Conservation (phyloP, 768 basidiomycete species). For the Phanerodontia chrysosporium region DNA sequence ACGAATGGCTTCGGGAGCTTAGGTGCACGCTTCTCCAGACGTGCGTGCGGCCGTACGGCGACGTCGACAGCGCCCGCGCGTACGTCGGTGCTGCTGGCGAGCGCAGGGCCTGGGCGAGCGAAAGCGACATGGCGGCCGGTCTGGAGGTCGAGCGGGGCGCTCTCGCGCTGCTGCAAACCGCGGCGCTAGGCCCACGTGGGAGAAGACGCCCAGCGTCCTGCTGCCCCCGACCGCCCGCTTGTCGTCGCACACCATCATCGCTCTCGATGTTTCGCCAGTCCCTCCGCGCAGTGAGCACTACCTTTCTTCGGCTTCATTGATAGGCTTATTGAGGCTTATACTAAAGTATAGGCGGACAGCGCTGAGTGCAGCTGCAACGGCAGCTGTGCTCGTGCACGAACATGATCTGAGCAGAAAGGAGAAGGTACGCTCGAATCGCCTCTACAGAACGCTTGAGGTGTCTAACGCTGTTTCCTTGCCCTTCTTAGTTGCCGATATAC, state of each 20-base stretch:
- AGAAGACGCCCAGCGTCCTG: background rate
- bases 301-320: background rate
- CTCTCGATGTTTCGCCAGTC: background rate
- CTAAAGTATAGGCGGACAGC: background rate
- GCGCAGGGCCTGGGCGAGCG: background rate
- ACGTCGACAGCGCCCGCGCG: slow-evolving; percentile 54
- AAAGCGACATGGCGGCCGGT: background rate
- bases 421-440: background rate
- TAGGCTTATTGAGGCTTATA: background rate
- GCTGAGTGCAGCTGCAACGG: background rate
- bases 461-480: background rate
- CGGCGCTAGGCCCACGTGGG: background rate
- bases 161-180: background rate
- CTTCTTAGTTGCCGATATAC: background rate
- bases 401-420: background rate
- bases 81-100: background rate
- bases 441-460: background rate
- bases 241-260: background rate
- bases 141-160: background rate
- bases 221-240: background rate
- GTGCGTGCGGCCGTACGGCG: slow-evolving; percentile 82
- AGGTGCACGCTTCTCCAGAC: slow-evolving; percentile 69
- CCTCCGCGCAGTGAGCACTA: background rate
- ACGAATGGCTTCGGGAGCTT: slow-evolving; percentile 79
- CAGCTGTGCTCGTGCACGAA: slow-evolving; percentile 3